Evolutionary conservation across 2,329 filamentous ascomycete genomes (phyloP), one percentile per base, ranked within the genome.

Genomic region (Seiridium cupressi): DNA sequence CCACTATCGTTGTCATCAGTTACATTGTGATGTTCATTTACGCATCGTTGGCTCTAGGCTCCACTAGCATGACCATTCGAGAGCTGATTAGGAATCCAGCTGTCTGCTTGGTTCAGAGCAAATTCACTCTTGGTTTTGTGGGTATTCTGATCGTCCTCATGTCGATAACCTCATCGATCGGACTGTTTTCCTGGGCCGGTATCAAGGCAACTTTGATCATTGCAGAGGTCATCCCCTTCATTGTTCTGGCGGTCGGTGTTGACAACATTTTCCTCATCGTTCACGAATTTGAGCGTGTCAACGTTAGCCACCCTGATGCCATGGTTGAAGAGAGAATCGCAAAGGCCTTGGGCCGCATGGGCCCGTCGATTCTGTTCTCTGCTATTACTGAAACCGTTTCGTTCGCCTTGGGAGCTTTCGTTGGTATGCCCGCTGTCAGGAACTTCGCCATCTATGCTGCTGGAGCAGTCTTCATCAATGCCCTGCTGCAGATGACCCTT

Each of bases 1-100:
- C 94, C 49, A 97, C 94, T 74, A 99, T 99, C 69, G 88, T 99
- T 32, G 87, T 94, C 58, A 89, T 99, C 76, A 98, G 94, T 81
- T 99, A 99, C 77, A 84, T 98, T 64, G 92, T 97, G 79, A 99
- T 99, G 95, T 99, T 99, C 76, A 78, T 99, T 63, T 99, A 99
- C 71, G 95, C 93, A 3, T 98, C 94, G 5, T 78, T 99, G 57
- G 93, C 95, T 0, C 82, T 99, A 0, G 95, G 95, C 0, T 97
- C 93, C 1, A 95, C 91, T 0, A 93, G 90, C 5, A 80, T 96
- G 60, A 91, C 89, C 1, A 78, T 93, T 60, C 86, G 84, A 66
- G 90, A 94, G 60, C 78, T 98, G 51, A 76, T 97, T 54, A 86
- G 85, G 57, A 96, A 96, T 70, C 93, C 94, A 1, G 85, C 91